These are phyloP conservation scores for Scenedesmus sp. DNA, from an alignment of 163 green algal species.

Conservation along the genomic window DNA sequence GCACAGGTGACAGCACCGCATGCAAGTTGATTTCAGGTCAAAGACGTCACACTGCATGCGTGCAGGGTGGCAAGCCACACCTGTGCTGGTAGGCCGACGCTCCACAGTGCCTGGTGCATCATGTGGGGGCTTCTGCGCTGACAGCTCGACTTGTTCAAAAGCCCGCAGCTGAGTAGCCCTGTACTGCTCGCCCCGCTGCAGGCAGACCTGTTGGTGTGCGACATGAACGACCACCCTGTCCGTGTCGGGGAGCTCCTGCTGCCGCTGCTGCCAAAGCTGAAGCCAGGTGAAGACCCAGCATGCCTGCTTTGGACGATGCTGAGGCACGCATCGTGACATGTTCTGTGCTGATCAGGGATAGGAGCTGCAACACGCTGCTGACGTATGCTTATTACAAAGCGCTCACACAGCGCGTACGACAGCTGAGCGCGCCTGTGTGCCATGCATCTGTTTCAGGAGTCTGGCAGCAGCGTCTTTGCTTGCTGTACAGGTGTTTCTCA, in stretches of 20 bases:
- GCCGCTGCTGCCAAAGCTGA: conserved; percentile 35
- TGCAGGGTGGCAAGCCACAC: background rate
- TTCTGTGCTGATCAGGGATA: too few species aligned
- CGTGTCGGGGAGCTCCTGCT: background rate
- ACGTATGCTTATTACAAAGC: too few species aligned
- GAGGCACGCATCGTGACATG: too few species aligned
- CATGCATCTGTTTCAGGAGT: background rate
- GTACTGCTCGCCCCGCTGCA: background rate
- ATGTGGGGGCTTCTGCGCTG: background rate
- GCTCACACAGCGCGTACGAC: too few species aligned
- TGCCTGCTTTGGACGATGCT: too few species aligned
- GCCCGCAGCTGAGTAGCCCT: background rate
- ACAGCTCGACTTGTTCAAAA: background rate
- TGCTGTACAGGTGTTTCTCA: too few species aligned
- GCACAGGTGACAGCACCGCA: background rate
- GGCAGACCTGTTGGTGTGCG: conserved; percentile 62
- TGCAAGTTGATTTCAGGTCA: too few species aligned
- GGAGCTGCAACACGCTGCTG: too few species aligned
- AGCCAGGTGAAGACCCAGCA: conserved; percentile 2
- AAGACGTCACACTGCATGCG: too few species aligned
- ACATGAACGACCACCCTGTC: conserved; percentile 65
- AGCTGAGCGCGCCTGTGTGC: too few species aligned
- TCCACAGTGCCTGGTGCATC: background rate
- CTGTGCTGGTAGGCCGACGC: background rate
- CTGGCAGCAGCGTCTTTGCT: background rate